Base-by-base conservation (phyloP, 805 yeast species). In the Schizosaccharomyces cryophilus region DNA sequence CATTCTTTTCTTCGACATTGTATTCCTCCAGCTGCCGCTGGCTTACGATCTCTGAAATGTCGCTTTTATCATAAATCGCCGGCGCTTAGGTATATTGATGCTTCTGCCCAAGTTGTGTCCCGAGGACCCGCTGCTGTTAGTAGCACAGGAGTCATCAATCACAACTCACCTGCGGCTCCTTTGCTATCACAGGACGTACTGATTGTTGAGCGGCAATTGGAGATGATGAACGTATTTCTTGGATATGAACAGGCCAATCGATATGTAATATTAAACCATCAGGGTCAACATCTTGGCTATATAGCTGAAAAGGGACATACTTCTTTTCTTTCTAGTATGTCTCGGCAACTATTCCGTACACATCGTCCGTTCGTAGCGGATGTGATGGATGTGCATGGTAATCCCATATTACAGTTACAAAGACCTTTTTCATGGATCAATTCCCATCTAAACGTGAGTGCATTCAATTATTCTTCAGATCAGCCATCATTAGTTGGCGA, bases 231-330 rank as follows among this genome's bases (percentile, higher is more conserved):
- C 68, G 75, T 93, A 19, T 77, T 88, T 61, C 68, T 89, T 58
- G 96, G 96, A 1, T 87, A 85, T 66, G 97, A 90, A 69, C 97
- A 93, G 72, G 87, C 93, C 1, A 90, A 89, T 69, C 74, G 77
- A 64, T 90, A 90, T 68, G 77, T 65, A 24, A 51, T 65, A 15
- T 5, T 11, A 13, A 40, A 15, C 30, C 61, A 40, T n/a, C 29
- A 26, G 64, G 97, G 97, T 0, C 75, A 80, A 61, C 81, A 79
- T 60, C 67, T 93, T 6, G 98, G 96, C 0, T 82, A 76, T 69
- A 80, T 90, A 81, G 76, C 79, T 62, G 98, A 93, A 69, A 0
- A 19, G 55, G 62, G 61, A 2, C 56, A 19, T n/a, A 30, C 58
- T 31, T 48, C 61, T 85, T 85, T 68, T 77, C 77, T 19, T 83